Percentiles rank a stretch among this genome's conserved stretches.
Conservation (phyloP, 2,329 filamentous ascomycete genomes). For the Ophiostoma novo-ulmi region DNA sequence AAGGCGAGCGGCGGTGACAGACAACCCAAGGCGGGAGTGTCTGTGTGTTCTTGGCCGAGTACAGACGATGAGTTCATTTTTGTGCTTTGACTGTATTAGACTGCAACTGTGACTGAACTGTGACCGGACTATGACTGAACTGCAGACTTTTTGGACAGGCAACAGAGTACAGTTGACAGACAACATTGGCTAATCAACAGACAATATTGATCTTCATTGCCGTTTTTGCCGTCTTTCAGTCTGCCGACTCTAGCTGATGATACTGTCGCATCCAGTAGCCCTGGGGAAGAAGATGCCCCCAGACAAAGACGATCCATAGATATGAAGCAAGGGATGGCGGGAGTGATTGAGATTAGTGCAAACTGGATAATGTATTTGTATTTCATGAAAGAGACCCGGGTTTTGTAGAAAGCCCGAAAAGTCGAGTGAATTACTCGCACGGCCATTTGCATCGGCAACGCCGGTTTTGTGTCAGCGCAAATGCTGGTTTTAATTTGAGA, state of each 20-base stretch:
- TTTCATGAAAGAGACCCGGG: background rate
- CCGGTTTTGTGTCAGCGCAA: constrained; percentile 14
- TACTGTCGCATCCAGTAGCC: constrained; percentile 11
- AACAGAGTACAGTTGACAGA: background rate
- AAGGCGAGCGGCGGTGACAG: background rate
- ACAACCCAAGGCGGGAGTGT: constrained; percentile 12
- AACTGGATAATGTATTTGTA: background rate
- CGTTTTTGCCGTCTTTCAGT: background rate
- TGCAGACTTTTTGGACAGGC: background rate
- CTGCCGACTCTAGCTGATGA: constrained; percentile 14
- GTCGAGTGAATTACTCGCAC: constrained; percentile 10
- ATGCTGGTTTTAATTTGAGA: background rate
- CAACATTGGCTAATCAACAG: background rate
- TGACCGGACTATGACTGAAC: background rate
- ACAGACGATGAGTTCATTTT: constrained; percentile 9
- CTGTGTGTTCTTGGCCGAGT: constrained; percentile 10
- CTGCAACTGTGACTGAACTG: constrained; percentile 1
- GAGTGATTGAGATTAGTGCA: background rate
- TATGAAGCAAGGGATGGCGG: constrained; percentile 12
- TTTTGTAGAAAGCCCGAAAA: background rate
- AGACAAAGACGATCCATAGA: constrained; percentile 7
- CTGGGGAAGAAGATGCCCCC: constrained; percentile 10
- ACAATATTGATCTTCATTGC: background rate
- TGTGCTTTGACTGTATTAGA: constrained; percentile 13
- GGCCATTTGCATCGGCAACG: constrained; percentile 9